Base-by-base conservation (phyloP, 768 basidiomycete genomes). In the Paxillus rubicundulus region DNA sequence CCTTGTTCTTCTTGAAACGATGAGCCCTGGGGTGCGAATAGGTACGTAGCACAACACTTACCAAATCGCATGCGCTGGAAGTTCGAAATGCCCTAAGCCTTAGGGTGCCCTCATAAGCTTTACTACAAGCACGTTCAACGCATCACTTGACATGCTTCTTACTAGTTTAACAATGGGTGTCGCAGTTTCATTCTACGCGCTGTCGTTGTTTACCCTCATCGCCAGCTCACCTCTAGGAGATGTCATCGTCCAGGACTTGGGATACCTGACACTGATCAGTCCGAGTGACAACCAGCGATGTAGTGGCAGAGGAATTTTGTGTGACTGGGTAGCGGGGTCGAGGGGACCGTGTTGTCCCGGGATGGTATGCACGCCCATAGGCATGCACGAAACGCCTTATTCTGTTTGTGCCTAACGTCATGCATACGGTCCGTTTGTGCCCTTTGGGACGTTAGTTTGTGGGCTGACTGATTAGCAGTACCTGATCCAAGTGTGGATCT, bases 321-420 rank as follows among this genome's bases (percentile, higher is more conserved):
- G 61, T n/a, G 53, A 60, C 27, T 60, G 53, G 58, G 53, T 51
- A 5, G 39, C 30, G 21, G 61, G 61, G 18, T 36, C 61, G 45
- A 47, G 49, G 27, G 53, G 55, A 4, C 58, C 58, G 8, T 63
- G 61, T 40, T 53, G 61, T 36, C 9, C 42, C 17, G 52, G 50
- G 5, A 14, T 57, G 28, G n/a, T 63, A 7, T 63, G 58, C 37
- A 17, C 45, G 2, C 61, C 61, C 2, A n/a, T 44, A 16, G 49
- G 41, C 30, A 0, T 16, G 12, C 53, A 55, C 1, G 27, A n/a
- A 4, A 41, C 55, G n/a, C 47, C 57, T 1, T 59, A 59, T 38
- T 42, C 20, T 24, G 50, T 56, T 1, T 62, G 60, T 49, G 53
- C 52, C 4, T 54, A 24, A 27, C 9, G 37, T 38, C 8, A 17